Percentiles rank a stretch among this genome's conserved stretches.
Conservation (phyloP, 208 protist species). For the Porcisia deanei region DNA sequence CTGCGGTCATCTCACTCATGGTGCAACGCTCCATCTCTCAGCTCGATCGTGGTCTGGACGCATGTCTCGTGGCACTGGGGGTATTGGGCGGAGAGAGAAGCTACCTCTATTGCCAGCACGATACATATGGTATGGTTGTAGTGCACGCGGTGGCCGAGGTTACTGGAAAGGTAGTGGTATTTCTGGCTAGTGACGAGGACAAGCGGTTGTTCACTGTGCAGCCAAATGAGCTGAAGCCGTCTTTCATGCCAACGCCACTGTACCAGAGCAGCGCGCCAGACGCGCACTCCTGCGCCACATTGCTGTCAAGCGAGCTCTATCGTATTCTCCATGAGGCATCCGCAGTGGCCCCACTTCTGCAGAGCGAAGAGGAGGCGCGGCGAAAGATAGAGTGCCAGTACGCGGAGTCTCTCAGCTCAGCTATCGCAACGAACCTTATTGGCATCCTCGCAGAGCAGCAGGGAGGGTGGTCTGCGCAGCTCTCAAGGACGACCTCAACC, state of each 20-base stretch:
- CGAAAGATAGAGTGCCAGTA: conserved; percentile 53
- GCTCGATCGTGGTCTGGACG: conserved; percentile 66
- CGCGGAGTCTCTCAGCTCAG: conserved; percentile 30
- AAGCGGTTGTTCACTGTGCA: conserved; percentile 69
- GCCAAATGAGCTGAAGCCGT: conserved; percentile 65
- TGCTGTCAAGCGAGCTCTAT: conserved; percentile 62
- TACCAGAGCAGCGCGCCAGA: conserved; percentile 52
- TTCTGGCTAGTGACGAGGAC: conserved; percentile 73
- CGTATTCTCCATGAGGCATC: conserved; percentile 64
- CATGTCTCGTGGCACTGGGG: conserved; percentile 72
- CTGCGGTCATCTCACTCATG: conserved; percentile 60
- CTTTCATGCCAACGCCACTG: conserved; percentile 79
- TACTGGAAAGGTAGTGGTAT: conserved; percentile 65
- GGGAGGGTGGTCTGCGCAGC: not conserved
- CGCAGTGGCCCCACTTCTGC: conserved; percentile 61
- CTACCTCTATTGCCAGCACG: conserved; percentile 80
- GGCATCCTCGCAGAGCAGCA: conserved; percentile 36
- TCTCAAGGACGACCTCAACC: not conserved
- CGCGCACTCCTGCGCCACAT: conserved; percentile 48
- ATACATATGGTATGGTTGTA: conserved; percentile 82
- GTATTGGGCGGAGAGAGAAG: conserved; percentile 85
- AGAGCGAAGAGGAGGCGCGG: conserved; percentile 54
- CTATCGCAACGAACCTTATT: conserved; percentile 50
- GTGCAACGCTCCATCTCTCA: conserved; percentile 65
- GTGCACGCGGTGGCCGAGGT: conserved; percentile 75